Evolutionary conservation across 306 rosid species (phyloP).

Genomic region (Medicago truncatula): MtrunA17r5.0-ANR NC_053049.1:36548501-36549000

Average conservation of each 20-base stretch:
- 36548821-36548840: neutral
- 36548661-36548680: neutral
- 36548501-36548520: no score
- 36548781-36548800: neutral
- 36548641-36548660: neutral
- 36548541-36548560: no score
- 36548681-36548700: neutral
- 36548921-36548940: neutral
- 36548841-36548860: neutral
- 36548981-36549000: constrained; percentile 18
- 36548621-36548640: no score
- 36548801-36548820: neutral
- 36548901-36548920: neutral
- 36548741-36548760: neutral
- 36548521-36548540: no score
- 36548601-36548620: neutral
- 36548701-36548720: neutral
- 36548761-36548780: no score
- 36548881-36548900: neutral
- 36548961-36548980: neutral
- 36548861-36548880: neutral
- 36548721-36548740: neutral
- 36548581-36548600: neutral
- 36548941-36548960: neutral
- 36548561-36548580: no score